Evolutionary conservation across 495 filamentous ascomycete genomes (phyloP).

Genomic region (Saxophila tyrrhenica): DNA sequence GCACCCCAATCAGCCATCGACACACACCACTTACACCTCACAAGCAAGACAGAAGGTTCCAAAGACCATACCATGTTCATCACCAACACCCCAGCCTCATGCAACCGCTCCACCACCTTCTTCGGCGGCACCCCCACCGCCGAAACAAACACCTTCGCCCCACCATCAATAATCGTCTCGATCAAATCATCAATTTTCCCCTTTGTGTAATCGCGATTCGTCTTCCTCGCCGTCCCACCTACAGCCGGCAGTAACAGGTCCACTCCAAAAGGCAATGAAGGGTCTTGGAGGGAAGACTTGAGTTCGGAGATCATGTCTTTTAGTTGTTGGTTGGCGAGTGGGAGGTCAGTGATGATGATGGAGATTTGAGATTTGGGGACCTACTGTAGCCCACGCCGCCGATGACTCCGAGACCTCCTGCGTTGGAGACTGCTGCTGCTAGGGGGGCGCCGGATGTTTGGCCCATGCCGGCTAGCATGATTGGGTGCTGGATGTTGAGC

Average conservation of each 20-base stretch:
- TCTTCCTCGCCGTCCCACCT: conserved; percentile 81
- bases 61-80: conserved; percentile 89
- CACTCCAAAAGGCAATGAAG: conserved; percentile 92
- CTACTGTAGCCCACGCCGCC: conserved; percentile 79
- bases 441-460: conserved; percentile 91
- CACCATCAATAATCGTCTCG: conserved; percentile 79
- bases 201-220: conserved; percentile 98
- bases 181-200: conserved; percentile 85
- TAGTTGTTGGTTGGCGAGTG: conserved; percentile 52
- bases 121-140: conserved; percentile 88
- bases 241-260: conserved; percentile 89
- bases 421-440: conserved; percentile 92
- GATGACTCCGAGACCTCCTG: conserved; percentile 88
- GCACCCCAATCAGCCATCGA: neutral
- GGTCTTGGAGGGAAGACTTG: conserved; percentile 75
- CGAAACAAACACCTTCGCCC: conserved; percentile 84
- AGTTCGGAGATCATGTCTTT: conserved; percentile 84
- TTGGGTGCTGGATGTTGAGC: conserved; percentile 88
- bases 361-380: neutral
- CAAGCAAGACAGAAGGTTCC: neutral
- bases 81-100: conserved; percentile 74
- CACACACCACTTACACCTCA: neutral
- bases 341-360: neutral
- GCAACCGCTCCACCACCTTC: conserved; percentile 72
- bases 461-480: conserved; percentile 95